A percentile compares a stretch with the other conserved stretches of the same genome.
These are phyloP conservation scores for Talaromyces thailandensis DNA, from an alignment of 495 filamentous ascomycete genomes.

Conservation along the genomic window DNA sequence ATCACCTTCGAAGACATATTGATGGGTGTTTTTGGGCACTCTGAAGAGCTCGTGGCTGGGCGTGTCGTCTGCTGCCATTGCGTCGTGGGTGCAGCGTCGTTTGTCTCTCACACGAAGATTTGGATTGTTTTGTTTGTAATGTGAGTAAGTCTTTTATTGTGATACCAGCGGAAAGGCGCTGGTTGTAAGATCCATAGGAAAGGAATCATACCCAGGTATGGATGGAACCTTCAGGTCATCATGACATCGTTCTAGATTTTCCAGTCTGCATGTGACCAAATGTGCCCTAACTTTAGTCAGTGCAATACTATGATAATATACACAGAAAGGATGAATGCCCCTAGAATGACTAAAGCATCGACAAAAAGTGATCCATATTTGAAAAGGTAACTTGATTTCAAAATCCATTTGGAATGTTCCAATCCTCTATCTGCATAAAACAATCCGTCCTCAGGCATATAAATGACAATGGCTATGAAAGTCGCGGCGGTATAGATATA, in stretches of 20 bases:
- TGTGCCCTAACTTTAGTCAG: not conserved
- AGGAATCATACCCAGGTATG: no score
- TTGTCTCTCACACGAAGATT: no score
- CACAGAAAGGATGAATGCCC: no score
- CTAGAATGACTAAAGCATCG: no score
- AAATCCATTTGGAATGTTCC: not conserved
- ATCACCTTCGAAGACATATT: not conserved
- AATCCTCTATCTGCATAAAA: not conserved
- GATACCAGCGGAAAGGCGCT: no score
- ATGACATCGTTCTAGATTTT: not conserved
- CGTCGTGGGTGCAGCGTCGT: no score
- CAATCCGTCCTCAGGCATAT: not conserved
- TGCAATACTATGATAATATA: no score
- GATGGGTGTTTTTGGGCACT: not conserved
- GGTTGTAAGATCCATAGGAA: no score
- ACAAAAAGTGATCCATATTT: no score
- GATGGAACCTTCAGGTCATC: not conserved
- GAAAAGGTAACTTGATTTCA: not conserved
- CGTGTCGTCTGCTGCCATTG: not conserved
- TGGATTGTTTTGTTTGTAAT: no score
- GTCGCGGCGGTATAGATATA: not conserved
- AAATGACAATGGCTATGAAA: not conserved
- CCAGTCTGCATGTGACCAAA: not conserved
- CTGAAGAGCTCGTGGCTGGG: not conserved
- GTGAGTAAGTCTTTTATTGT: no score